Percentiles rank a stretch among this genome's conserved stretches.
These are phyloP conservation scores for Zea luxurians DNA, from an alignment of 176 grass and related monocot genomes.

Conservation along the genomic window DNA sequence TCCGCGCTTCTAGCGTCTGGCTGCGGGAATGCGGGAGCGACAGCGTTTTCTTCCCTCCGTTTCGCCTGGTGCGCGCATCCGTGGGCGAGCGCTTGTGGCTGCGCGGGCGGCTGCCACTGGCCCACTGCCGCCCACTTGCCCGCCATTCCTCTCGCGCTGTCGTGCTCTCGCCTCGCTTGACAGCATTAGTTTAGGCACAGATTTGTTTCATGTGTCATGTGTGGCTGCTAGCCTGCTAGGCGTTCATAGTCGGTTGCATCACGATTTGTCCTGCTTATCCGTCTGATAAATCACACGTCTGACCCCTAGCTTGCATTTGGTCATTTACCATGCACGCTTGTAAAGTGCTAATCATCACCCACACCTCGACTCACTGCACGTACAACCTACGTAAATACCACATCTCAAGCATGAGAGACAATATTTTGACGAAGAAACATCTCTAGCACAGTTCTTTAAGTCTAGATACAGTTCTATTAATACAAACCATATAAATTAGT, in stretches of 20 bases:
- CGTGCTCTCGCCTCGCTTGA: slow-evolving; percentile 17
- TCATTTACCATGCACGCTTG: neutral
- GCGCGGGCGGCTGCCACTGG: slow-evolving; percentile 17
- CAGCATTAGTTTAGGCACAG: neutral
- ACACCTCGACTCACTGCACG: no score
- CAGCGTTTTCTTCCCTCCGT: slow-evolving; percentile 8
- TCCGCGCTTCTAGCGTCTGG: neutral
- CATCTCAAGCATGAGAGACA: no score
- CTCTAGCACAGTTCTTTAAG: no score
- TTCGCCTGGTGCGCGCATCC: neutral
- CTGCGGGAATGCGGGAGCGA: neutral
- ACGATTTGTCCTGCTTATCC: neutral
- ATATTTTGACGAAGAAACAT: no score
- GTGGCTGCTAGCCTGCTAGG: slow-evolving; percentile 24
- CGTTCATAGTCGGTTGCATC: neutral
- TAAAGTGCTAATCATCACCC: no score
- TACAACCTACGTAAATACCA: no score
- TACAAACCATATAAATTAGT: no score
- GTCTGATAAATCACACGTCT: slow-evolving; percentile 4
- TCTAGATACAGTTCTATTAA: no score
- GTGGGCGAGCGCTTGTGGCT: slow-evolving; percentile 40
- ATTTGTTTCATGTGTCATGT: neutral
- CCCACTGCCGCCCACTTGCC: slow-evolving; percentile 29
- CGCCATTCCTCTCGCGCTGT: slow-evolving; percentile 33
- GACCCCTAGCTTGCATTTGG: neutral